A percentile compares a stretch with the other conserved stretches of the same genome.
Evolutionary conservation across 1,284 basidiomycete species (phyloP).

Genomic region (Marasmius oreades): DNA sequence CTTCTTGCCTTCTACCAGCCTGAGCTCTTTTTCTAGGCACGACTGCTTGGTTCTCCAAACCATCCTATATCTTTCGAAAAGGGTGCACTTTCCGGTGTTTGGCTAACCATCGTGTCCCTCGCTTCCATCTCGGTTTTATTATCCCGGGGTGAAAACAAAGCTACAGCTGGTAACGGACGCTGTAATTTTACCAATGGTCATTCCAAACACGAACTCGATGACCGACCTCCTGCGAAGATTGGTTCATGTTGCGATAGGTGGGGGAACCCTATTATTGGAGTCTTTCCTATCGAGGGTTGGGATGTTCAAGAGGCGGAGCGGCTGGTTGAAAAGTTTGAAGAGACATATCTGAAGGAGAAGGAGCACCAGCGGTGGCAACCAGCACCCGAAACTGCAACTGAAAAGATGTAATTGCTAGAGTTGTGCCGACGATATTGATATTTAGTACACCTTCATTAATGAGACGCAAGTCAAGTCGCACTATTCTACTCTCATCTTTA

Average conservation of each 20-base stretch:
- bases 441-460: no score
- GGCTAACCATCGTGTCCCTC: slow-evolving; percentile 56
- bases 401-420: neutral
- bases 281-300: slow-evolving; percentile 48
- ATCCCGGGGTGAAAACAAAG: slow-evolving; percentile 13
- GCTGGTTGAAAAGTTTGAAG: slow-evolving; percentile 55
- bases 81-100: slow-evolving; percentile 61
- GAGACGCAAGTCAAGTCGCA: no score
- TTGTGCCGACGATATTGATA: no score
- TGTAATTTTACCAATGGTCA: slow-evolving; percentile 4
- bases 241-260: slow-evolving; percentile 52
- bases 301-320: slow-evolving; percentile 39
- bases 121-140: slow-evolving; percentile 37
- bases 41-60: slow-evolving; percentile 59
- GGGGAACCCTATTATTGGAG: slow-evolving; percentile 51
- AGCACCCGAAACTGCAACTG: neutral
- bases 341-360: slow-evolving; percentile 34
- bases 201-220: slow-evolving; percentile 13
- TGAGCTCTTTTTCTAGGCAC: slow-evolving; percentile 42
- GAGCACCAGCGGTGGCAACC: neutral
- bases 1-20: neutral
- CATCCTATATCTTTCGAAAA: slow-evolving; percentile 60
- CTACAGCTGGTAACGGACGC: slow-evolving; percentile 14
- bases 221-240: slow-evolving; percentile 40
- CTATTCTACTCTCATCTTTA: no score